A percentile compares a stretch with the other conserved stretches of the same genome.
These are phyloP conservation scores for Monosporascus sp. DNA, from an alignment of 2,329 filamentous ascomycete species.

Conservation along the genomic window DNA sequence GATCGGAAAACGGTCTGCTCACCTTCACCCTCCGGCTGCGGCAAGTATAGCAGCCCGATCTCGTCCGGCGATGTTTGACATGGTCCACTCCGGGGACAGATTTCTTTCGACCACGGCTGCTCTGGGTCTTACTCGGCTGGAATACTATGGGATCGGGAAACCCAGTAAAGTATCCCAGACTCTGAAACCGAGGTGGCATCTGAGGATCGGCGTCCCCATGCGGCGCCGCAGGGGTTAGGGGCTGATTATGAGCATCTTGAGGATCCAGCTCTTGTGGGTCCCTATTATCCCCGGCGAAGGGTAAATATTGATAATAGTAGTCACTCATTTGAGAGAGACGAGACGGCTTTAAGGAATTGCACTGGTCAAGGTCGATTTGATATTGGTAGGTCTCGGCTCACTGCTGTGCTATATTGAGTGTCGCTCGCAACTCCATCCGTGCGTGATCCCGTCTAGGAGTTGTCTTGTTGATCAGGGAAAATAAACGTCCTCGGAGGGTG, in stretches of 20 bases:
- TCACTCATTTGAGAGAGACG: slow-evolving; percentile 41
- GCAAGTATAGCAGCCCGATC: slow-evolving; percentile 92
- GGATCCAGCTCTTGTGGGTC: slow-evolving; percentile 32
- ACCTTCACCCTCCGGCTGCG: slow-evolving; percentile 81
- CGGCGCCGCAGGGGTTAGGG: slow-evolving; percentile 26
- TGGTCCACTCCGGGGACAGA: slow-evolving; percentile 54
- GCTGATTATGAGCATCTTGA: slow-evolving; percentile 34
- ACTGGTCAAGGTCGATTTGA: slow-evolving; percentile 1
- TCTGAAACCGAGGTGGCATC: slow-evolving; percentile 40
- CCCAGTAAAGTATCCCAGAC: slow-evolving; percentile 43
- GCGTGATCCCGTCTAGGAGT: not conserved
- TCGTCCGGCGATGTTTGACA: slow-evolving; percentile 87
- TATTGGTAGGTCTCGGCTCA: not conserved
- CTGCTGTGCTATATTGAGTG: not conserved
- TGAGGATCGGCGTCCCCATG: slow-evolving; percentile 25
- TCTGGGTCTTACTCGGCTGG: slow-evolving; percentile 41
- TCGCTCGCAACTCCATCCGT: not conserved
- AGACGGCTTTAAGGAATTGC: slow-evolving; percentile 3
- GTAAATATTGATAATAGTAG: slow-evolving; percentile 51
- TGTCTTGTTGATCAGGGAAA: not conserved
- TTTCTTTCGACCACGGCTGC: slow-evolving; percentile 42
- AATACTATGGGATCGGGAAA: slow-evolving; percentile 46
- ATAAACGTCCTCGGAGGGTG: not conserved
- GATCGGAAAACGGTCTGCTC: slow-evolving; percentile 13
- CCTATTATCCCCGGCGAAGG: slow-evolving; percentile 42